Conservation (phyloP, 75 land plant species). For the Cunninghamia lanceolata region DNA sequence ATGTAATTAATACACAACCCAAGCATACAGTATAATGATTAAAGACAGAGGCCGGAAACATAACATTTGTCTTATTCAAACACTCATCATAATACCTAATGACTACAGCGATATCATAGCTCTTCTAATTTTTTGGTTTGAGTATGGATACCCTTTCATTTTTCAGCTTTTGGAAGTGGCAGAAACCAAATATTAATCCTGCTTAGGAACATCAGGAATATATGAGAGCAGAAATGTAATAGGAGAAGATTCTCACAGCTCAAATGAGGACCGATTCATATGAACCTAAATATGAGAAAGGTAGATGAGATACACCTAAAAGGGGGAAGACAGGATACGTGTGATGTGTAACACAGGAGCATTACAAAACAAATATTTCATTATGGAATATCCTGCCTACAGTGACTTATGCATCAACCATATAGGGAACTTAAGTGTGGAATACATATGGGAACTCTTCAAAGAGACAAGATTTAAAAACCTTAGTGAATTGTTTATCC, state of each 20-base stretch:
- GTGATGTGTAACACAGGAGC: neutral
- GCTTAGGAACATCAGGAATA: neutral
- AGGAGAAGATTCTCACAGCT: neutral
- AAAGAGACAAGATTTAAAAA: too few relatives aligned
- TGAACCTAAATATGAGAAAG: too few relatives aligned
- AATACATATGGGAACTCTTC: neutral
- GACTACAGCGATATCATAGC: neutral
- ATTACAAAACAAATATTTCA: neutral
- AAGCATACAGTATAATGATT: too few relatives aligned
- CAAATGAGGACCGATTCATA: neutral
- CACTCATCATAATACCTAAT: too few relatives aligned
- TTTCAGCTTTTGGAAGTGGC: too few relatives aligned
- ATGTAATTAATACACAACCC: too few relatives aligned
- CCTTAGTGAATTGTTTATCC: neutral
- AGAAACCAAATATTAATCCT: too few relatives aligned
- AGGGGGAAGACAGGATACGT: neutral
- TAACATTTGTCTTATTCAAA: too few relatives aligned
- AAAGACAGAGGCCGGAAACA: too few relatives aligned
- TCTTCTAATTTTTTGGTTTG: neutral
- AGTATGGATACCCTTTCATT: neutral
- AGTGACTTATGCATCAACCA: neutral
- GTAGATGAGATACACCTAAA: neutral
- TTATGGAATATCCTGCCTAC: neutral
- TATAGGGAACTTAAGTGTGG: neutral
- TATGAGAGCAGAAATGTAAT: neutral